These are phyloP conservation scores for Iberis pinnata DNA, from an alignment of 345 rosid species.

Conservation along the genomic window DNA sequence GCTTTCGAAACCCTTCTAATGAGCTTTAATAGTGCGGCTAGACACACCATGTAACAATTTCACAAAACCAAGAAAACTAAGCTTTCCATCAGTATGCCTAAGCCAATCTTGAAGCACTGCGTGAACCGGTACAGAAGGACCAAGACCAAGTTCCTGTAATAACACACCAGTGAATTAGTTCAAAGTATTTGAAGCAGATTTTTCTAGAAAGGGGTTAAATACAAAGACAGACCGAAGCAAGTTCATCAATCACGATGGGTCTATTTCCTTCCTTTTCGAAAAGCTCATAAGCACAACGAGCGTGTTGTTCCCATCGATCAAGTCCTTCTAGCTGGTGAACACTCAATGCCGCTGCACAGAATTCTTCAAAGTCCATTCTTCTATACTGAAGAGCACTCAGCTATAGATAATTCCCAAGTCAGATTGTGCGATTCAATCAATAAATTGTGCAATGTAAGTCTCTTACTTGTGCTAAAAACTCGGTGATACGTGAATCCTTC, in stretches of 20 bases:
- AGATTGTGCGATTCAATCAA: neutral
- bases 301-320: slow-evolving; percentile 84
- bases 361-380: slow-evolving; percentile 90
- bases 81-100: slow-evolving; percentile 87
- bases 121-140: slow-evolving; percentile 79
- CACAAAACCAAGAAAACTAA: slow-evolving; percentile 87
- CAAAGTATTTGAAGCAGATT: neutral
- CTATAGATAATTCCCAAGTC: slow-evolving; percentile 31
- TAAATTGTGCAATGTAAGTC: neutral
- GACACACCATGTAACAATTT: slow-evolving; percentile 82
- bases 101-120: slow-evolving; percentile 95
- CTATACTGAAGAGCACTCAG: slow-evolving; percentile 81
- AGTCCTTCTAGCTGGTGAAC: slow-evolving; percentile 91
- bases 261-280: slow-evolving; percentile 93
- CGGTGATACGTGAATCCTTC: slow-evolving; percentile 86
- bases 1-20: slow-evolving; percentile 29
- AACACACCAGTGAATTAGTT: neutral
- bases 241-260: slow-evolving; percentile 80
- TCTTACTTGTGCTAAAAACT: slow-evolving; percentile 75
- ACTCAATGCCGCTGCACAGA: slow-evolving; percentile 80
- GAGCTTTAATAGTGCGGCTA: slow-evolving; percentile 56
- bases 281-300: slow-evolving; percentile 84
- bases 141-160: slow-evolving; percentile 86
- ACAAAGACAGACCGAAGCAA: slow-evolving; percentile 54
- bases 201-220: neutral